Base-by-base conservation (phyloP, 1,284 basidiomycete genomes). In the Mycosarcoma maydis region DNA sequence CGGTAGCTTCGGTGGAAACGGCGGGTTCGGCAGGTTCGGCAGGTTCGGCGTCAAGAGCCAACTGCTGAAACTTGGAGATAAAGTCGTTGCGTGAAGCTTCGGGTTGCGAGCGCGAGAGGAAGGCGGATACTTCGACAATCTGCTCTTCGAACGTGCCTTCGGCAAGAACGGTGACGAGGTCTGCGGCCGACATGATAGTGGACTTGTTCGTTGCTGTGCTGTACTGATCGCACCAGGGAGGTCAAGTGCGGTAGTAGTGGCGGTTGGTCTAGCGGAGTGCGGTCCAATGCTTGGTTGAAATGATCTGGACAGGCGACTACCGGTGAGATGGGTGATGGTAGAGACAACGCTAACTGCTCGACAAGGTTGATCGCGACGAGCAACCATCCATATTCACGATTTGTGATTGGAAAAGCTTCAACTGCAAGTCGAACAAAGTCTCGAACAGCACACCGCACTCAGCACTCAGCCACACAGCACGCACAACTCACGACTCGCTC, bases 91-190 rank as follows among this genome's bases (percentile, higher is more conserved):
- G 69, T 33, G 67, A 56, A 16, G 69, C 67, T 50, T 78, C 76
- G 27, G 75, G 66, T 30, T 71, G 64, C 3, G 66, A 61, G 37
- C 78, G 73, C 20, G 77, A 76, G 37, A 80, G 57, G 48, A 80
- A 68, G 16, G 76, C 58, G 3, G 69, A 70, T 7, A 68, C 50
- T 47, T 81, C 78, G 41, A 72, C 54, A 17, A 77, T 52, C 61
- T 79, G 76, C 40, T 80, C 78, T 39, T 70, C 60, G 41, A 80
- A 79, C 26, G 77, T 68, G 58, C 74, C 72, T 22, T 80, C 78
- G 40, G 65, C 75, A 17, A 80, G 71, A 22, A 80, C 78, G 37
- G 77, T 72, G 50, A 80, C 67, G 19, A 80, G 69, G 54, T 80
- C 47, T 40, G 16, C 76, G 23, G 69, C 43, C 17, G 73, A 47